phyloP scores from a whole-genome alignment of 1,284 basidiomycete genomes.

The Microbotryum intermedium region DNA sequence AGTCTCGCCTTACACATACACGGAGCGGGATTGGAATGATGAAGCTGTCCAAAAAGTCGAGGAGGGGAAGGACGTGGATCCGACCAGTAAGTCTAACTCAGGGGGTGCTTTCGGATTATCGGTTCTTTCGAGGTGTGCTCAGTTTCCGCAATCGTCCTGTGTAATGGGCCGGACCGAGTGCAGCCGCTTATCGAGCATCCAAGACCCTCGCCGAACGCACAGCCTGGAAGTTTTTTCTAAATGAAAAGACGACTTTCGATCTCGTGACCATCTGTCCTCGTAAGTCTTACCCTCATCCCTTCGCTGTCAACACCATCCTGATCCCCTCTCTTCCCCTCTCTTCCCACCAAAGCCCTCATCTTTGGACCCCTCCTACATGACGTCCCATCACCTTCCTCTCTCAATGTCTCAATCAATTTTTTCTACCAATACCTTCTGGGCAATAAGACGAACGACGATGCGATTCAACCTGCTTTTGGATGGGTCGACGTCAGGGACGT shows the following conservation, averaged over 20 bases:
- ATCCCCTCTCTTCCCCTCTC: no score
- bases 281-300: no score
- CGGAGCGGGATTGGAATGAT: slow-evolving; percentile 33
- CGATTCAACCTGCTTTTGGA: slow-evolving; percentile 27
- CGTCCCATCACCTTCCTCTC: slow-evolving; percentile 13
- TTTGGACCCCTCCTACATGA: slow-evolving; percentile 31
- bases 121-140: no score
- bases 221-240: slow-evolving; percentile 32
- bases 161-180: no score
- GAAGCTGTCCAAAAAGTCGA: slow-evolving; percentile 24
- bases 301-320: no score
- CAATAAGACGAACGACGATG: slow-evolving; percentile 18
- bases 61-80: slow-evolving; percentile 28
- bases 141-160: no score
- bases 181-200: slow-evolving; percentile 22
- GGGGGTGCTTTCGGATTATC: no score
- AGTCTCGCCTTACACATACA: slow-evolving; percentile 24
- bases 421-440: slow-evolving; percentile 30
- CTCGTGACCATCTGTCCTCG: slow-evolving; percentile 17
- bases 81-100: slow-evolving; percentile 4
- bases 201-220: slow-evolving; percentile 31
- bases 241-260: slow-evolving; percentile 23
- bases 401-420: slow-evolving; percentile 27
- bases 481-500: slow-evolving; percentile 42
- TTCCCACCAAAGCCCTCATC: slow-evolving; percentile 9